Evolutionary conservation across 2,329 filamentous ascomycete species (phyloP).

Genomic region (Allantophomopsis cytisporea): DNA sequence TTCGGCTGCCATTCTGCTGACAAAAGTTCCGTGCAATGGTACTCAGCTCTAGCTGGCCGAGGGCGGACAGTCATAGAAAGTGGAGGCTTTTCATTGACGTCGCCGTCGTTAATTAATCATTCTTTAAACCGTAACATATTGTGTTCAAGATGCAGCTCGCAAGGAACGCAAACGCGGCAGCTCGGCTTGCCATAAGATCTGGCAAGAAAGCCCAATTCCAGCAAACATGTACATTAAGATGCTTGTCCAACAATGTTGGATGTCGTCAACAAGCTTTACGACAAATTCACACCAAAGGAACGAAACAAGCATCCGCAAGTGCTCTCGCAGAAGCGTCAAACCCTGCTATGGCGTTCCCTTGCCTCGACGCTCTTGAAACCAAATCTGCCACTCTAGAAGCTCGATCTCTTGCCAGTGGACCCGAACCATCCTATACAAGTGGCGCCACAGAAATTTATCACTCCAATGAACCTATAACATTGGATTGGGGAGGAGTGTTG

Average conservation of each 20-base stretch:
- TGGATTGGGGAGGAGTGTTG: slow-evolving; percentile 93
- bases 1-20: too few relatives aligned
- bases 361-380: slow-evolving; percentile 71
- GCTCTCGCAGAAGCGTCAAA: slow-evolving; percentile 42
- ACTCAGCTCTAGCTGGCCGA: too few relatives aligned
- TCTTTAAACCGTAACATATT: too few relatives aligned
- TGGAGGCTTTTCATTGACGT: too few relatives aligned
- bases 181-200: too few relatives aligned
- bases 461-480: slow-evolving; percentile 58
- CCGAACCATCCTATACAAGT: slow-evolving; percentile 87
- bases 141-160: too few relatives aligned
- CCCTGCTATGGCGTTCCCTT: slow-evolving; percentile 79
- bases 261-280: slow-evolving; percentile 7
- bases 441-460: slow-evolving; percentile 72
- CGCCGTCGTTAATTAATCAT: too few relatives aligned
- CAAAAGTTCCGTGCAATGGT: too few relatives aligned
- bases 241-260: background rate
- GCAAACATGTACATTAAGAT: too few relatives aligned
- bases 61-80: too few relatives aligned
- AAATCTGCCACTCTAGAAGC: slow-evolving; percentile 62
- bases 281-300: slow-evolving; percentile 10
- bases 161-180: too few relatives aligned
- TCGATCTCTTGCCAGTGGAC: slow-evolving; percentile 57
- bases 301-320: slow-evolving; percentile 6
- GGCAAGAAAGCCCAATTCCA: too few relatives aligned